phyloP scores from a whole-genome alignment of 129 eudicot genomes.

The Lonicera japonica region DNA sequence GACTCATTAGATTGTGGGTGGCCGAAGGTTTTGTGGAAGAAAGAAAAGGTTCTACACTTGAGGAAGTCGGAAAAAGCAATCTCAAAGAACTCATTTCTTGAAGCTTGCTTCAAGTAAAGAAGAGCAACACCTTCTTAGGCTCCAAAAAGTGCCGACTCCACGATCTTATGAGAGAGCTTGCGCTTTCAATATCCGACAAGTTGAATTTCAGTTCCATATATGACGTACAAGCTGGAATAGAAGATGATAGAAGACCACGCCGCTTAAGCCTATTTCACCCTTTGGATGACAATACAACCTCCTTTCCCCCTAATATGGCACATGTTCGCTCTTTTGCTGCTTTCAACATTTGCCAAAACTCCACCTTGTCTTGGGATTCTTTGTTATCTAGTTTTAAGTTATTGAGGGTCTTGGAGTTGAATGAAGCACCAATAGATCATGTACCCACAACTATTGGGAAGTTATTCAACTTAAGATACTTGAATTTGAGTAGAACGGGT shows the following conservation, averaged over 20 bases:
- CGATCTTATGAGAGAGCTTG: conserved; percentile 23
- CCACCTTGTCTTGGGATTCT: no score
- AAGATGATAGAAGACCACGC: background rate
- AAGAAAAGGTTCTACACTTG: background rate
- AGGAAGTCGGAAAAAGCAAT: conserved; percentile 7
- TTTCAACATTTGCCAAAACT: background rate
- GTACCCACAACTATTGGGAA: background rate
- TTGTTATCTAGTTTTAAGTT: background rate
- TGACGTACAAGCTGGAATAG: background rate
- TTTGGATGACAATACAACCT: background rate
- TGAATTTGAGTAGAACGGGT: background rate
- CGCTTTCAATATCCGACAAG: conserved; percentile 4
- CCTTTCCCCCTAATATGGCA: background rate
- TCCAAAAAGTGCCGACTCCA: conserved; percentile 12
- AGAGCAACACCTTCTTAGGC: background rate
- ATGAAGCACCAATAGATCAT: background rate
- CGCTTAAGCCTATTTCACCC: background rate
- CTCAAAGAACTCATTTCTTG: background rate
- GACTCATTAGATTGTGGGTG: conserved; percentile 12
- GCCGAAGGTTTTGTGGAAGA: conserved; percentile 12
- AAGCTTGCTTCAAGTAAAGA: background rate
- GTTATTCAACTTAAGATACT: conserved; percentile 15
- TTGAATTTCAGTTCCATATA: background rate
- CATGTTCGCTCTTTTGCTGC: background rate
- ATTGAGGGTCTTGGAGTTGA: background rate